Percentiles rank a stretch among this genome's conserved stretches.
These are phyloP conservation scores for Ustilago hordei DNA, from an alignment of 1,284 basidiomycete species.

Conservation along the genomic window DNA sequence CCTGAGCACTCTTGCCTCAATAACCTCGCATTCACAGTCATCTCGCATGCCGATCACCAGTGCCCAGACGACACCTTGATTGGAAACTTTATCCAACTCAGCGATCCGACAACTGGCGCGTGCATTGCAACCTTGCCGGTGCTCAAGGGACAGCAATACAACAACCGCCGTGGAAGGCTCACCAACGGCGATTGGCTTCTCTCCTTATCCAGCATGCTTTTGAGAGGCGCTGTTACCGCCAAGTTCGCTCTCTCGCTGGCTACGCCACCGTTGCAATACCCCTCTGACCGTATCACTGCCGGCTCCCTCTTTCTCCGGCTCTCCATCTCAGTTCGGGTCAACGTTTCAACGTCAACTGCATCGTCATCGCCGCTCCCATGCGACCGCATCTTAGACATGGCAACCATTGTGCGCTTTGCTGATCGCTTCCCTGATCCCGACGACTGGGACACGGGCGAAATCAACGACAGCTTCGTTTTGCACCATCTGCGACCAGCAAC, in stretches of 20 bases:
- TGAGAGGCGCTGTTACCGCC: constrained; percentile 6
- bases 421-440: constrained; percentile 15
- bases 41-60: neutral
- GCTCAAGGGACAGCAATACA: neutral
- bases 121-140: constrained; percentile 27
- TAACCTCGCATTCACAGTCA: constrained; percentile 17
- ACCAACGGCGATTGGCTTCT: constrained; percentile 45
- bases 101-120: neutral
- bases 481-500: constrained; percentile 14
- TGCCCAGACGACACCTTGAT: constrained; percentile 24
- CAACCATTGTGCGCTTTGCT: constrained; percentile 36
- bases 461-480: constrained; percentile 50
- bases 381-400: constrained; percentile 38
- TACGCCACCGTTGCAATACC: constrained; percentile 17
- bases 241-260: constrained; percentile 8
- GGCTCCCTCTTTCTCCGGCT: constrained; percentile 45
- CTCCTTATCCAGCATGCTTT: constrained; percentile 7
- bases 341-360: constrained; percentile 2
- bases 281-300: constrained; percentile 16
- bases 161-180: constrained; percentile 1
- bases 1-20: neutral
- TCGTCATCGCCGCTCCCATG: neutral
- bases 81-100: constrained; percentile 3
- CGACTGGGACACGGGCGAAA: neutral
- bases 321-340: constrained; percentile 9